Evolutionary conservation across 2,329 filamentous ascomycete genomes (phyloP).

Genomic region (Penicillium sp.): DNA sequence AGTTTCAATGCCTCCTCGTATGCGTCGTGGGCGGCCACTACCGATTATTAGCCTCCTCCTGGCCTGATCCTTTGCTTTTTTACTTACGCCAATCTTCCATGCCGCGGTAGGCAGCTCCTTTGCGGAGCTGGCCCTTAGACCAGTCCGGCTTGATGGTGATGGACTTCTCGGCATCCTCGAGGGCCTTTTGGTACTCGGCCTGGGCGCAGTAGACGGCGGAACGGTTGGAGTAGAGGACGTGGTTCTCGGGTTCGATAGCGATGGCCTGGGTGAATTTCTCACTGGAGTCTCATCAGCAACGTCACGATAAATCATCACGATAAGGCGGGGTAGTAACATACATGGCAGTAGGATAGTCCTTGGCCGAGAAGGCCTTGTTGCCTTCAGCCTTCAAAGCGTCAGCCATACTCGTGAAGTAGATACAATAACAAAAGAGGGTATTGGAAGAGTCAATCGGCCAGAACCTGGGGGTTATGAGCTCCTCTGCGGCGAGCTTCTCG

Average conservation of each 20-base stretch:
- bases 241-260: constrained; percentile 79
- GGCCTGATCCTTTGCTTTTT: background rate
- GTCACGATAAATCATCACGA: constrained; percentile 1
- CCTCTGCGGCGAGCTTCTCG: constrained; percentile 39
- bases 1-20: constrained; percentile 94
- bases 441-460: constrained; percentile 16
- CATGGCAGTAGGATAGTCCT: constrained; percentile 95
- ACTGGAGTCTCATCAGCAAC: constrained; percentile 48
- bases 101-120: constrained; percentile 87
- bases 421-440: constrained; percentile 7
- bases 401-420: constrained; percentile 52
- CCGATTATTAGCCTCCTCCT: background rate
- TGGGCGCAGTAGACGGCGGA: constrained; percentile 86
- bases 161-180: constrained; percentile 89
- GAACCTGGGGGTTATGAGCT: constrained; percentile 22
- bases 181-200: constrained; percentile 78
- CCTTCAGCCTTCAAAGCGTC: constrained; percentile 92
- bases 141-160: constrained; percentile 95
- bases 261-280: constrained; percentile 95
- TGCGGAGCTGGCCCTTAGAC: constrained; percentile 94
- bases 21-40: constrained; percentile 77
- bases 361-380: constrained; percentile 97
- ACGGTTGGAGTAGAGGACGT: constrained; percentile 97
- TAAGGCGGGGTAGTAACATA: constrained; percentile 54
- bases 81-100: constrained; percentile 71